A percentile compares a stretch with the other conserved stretches of the same genome.
Conservation (phyloP, 2,329 filamentous ascomycete species). For the Verticillium dahliae region DNA sequence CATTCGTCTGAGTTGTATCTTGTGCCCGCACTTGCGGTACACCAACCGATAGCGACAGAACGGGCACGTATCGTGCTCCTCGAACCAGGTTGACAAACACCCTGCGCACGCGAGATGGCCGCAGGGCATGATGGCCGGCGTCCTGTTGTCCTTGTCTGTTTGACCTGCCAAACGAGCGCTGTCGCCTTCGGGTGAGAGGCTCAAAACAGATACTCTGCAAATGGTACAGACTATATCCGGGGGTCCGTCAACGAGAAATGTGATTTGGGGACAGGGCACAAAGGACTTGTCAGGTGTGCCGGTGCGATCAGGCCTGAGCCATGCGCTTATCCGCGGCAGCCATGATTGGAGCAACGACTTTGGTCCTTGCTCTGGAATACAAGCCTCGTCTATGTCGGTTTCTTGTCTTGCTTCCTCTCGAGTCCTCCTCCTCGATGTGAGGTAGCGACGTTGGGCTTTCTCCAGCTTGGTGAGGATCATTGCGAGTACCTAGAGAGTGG, state of each 20-base stretch:
- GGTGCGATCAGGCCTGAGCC: background rate
- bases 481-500: background rate
- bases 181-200: constrained; percentile 7
- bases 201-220: constrained; percentile 14
- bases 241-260: constrained; percentile 19
- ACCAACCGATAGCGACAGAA: constrained; percentile 23
- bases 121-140: constrained; percentile 25
- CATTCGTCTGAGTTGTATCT: constrained; percentile 16
- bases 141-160: background rate
- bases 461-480: background rate
- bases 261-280: constrained; percentile 19
- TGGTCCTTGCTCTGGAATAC: background rate
- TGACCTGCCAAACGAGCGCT: background rate
- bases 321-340: background rate
- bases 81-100: constrained; percentile 22
- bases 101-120: constrained; percentile 23
- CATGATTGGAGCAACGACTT: background rate
- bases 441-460: background rate
- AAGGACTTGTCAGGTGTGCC: constrained; percentile 9
- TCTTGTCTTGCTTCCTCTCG: background rate
- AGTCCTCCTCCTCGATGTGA: background rate
- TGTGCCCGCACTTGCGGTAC: constrained; percentile 22
- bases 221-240: constrained; percentile 17
- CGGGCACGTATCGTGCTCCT: constrained; percentile 19
- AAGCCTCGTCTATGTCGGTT: background rate